A percentile compares a stretch with the other conserved stretches of the same genome.
Conservation (phyloP, 2,329 filamentous ascomycete genomes). For the Cercospora zeina region DNA sequence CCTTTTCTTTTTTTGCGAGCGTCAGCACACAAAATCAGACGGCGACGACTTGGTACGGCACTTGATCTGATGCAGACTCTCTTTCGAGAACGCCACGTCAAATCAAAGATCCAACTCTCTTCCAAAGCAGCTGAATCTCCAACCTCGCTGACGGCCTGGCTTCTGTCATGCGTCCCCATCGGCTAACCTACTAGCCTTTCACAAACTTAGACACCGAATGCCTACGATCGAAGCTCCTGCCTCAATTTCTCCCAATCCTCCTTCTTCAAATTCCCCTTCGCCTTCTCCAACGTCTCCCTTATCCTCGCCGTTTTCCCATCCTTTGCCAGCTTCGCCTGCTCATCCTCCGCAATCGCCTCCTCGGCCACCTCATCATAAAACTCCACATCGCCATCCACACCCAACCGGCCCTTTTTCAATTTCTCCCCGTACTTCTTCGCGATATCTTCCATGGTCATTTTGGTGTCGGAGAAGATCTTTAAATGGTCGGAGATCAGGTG, state of each 20-base stretch:
- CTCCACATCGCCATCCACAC: conserved; percentile 81
- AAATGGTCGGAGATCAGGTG: conserved; percentile 93
- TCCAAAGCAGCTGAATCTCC: not conserved
- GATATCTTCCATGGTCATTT: conserved; percentile 73
- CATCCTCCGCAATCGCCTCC: conserved; percentile 16
- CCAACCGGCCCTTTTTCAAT: conserved; percentile 69
- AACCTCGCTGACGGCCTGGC: not conserved
- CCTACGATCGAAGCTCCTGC: not conserved
- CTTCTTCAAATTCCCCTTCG: conserved; percentile 5
- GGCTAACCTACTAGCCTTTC: not conserved
- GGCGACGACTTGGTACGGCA: not conserved
- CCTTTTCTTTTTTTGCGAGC: not conserved
- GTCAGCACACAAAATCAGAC: not conserved
- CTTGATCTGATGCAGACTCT: not conserved
- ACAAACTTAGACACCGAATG: not conserved
- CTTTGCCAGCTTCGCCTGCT: conserved; percentile 1
- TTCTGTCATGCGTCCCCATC: not conserved
- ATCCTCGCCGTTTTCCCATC: conserved; percentile 5
- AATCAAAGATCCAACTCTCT: not conserved
- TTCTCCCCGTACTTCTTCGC: conserved; percentile 72
- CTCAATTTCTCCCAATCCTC: conserved; percentile 5
- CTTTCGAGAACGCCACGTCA: not conserved
- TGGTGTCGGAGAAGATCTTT: conserved; percentile 72
- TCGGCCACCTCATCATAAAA: conserved; percentile 74
- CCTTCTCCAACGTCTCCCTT: not conserved